These are phyloP conservation scores for Schwanniomyces occidentalis DNA, from an alignment of 805 yeast species.

Conservation along the genomic window DNA sequence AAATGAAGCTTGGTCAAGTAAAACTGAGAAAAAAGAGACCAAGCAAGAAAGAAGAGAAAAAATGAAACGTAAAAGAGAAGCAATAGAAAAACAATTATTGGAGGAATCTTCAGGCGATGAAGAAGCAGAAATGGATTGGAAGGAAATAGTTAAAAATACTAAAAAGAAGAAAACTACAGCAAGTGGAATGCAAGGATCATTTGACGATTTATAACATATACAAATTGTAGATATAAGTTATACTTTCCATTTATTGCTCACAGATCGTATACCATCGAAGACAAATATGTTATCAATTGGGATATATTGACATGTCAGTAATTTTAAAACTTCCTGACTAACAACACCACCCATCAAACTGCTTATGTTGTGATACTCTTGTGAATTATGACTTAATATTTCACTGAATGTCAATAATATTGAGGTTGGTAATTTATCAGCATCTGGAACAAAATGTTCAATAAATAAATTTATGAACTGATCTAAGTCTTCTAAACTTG, in stretches of 20 bases:
- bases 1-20: conserved; percentile 81
- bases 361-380: conserved; percentile 57
- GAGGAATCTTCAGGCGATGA: conserved; percentile 47
- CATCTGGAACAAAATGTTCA: conserved; percentile 12
- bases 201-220: conserved; percentile 47
- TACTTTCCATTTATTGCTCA: conserved; percentile 42
- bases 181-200: conserved; percentile 52
- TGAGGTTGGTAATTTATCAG: conserved; percentile 16
- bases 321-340: conserved; percentile 80
- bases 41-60: conserved; percentile 67
- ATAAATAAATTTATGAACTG: conserved; percentile 19
- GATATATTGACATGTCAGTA: conserved; percentile 74
- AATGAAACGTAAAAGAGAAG: conserved; percentile 64
- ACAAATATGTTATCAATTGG: conserved; percentile 71
- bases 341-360: conserved; percentile 83
- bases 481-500: conserved; percentile 20
- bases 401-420: conserved; percentile 26
- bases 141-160: conserved; percentile 66
- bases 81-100: conserved; percentile 54
- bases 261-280: conserved; percentile 69
- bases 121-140: conserved; percentile 78
- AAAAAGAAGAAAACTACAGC: conserved; percentile 54
- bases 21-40: conserved; percentile 59
- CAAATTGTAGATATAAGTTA: conserved; percentile 11
- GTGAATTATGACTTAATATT: conserved; percentile 36